Percentiles rank a stretch among this genome's conserved stretches.
phyloP scores from a whole-genome alignment of 257 asterid species.

The Ligustrum vulgare region DNA sequence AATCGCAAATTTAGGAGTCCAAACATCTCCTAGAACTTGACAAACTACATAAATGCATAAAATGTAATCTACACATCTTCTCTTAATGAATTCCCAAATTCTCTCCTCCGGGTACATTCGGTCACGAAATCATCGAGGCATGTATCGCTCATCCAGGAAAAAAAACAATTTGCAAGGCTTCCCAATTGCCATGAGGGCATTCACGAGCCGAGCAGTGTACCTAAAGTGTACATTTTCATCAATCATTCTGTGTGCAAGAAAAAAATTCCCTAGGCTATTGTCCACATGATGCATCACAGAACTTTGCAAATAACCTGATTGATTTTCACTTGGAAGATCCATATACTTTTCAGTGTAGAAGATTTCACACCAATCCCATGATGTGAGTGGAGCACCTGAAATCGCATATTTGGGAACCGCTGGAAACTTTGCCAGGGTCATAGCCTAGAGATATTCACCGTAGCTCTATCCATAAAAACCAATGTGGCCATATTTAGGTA shows the following conservation, averaged over 20 bases:
- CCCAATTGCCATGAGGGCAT: slow-evolving; percentile 65
- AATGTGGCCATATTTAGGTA: no score
- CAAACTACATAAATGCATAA: not conserved
- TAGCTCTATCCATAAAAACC: slow-evolving; percentile 95
- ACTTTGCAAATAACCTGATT: slow-evolving; percentile 37
- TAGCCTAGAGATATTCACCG: slow-evolving; percentile 91
- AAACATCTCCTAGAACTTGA: no score
- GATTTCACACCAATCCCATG: slow-evolving; percentile 93
- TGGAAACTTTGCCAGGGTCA: slow-evolving; percentile 67
- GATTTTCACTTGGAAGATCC: slow-evolving; percentile 74
- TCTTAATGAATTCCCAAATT: slow-evolving; percentile 81
- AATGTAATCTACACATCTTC: slow-evolving; percentile 53
- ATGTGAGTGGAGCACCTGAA: slow-evolving; percentile 90
- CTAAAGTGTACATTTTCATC: no score
- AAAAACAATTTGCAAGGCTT: slow-evolving; percentile 70
- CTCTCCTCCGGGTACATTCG: slow-evolving; percentile 87
- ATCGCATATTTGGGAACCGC: slow-evolving; percentile 66
- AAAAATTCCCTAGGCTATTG: no score
- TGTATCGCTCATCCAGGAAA: slow-evolving; percentile 89
- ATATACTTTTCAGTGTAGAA: slow-evolving; percentile 86
- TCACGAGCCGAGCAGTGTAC: slow-evolving; percentile 87
- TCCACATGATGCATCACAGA: no score
- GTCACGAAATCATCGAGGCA: slow-evolving; percentile 72
- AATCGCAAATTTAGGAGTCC: not conserved
- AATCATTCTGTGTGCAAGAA: no score